Evolutionary conservation across 2,329 filamentous ascomycete genomes (phyloP), one percentile per base, ranked within the genome.

Genomic region (Colletotrichum camelliae): DNA sequence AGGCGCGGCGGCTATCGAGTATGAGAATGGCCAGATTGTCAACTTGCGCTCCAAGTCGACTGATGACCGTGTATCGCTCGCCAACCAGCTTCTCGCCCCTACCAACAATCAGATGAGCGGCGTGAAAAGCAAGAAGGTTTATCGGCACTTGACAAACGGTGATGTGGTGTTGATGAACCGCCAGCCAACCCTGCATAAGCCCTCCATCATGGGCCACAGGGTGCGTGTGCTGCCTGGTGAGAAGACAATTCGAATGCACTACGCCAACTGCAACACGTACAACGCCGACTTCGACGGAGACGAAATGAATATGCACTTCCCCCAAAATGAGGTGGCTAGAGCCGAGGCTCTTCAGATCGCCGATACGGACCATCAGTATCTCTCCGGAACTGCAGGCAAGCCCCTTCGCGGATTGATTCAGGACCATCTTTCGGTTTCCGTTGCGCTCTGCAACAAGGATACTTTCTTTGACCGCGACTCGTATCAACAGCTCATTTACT

Each of bases 281-380:
- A 99, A 99, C 81, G 97, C 97, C 37, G 97, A 99, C 89, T 99
- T 99, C 82, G 97, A 99, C 82, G 97, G 97, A 84, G 97, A 99
- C 83, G 97, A 99, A 85, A 99, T 99, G 97, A 99, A 99, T 84
- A 97, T 99, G 96, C 97, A 99, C 86, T 98, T 99, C 82, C 97
- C 97, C 2, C 97, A 99, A 81, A 98, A 98, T 80, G 97, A 98
- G 83, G 89, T 98, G 78, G 97, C 97, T 18, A 91, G 97, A 79
- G 95, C 96, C 3, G 97, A 99, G 86, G 97, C 97, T 3, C 90
- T 98, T 79, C 95, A 96, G 79, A 93, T 99, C 80, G 97, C 97
- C 48, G 96, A 98, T 83, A 98, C 97, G 4, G 96, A 99, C 83
- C 96, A 98, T 82, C 97, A 99, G 81, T 99, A 99, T 83, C 91